A percentile compares a stretch with the other conserved stretches of the same genome.
These are phyloP conservation scores for Massarina eburnea DNA, from an alignment of 2,329 filamentous ascomycete species.

Conservation along the genomic window DNA sequence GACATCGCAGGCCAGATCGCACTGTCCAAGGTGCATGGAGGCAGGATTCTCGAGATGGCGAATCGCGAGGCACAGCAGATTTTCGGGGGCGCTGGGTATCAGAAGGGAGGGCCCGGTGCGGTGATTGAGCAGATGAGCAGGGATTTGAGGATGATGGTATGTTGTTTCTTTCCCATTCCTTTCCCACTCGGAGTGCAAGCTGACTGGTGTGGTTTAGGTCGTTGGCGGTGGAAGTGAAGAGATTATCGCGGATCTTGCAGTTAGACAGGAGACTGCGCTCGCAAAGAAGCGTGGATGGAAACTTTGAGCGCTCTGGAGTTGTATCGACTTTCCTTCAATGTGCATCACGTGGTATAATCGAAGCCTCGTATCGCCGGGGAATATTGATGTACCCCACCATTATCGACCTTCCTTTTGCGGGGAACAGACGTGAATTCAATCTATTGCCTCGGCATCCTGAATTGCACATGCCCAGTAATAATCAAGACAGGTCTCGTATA, in stretches of 20 bases:
- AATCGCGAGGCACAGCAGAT: slow-evolving; percentile 58
- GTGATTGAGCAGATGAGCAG: slow-evolving; percentile 57
- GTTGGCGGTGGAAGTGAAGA: slow-evolving; percentile 58
- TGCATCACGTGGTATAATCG: slow-evolving; percentile 2
- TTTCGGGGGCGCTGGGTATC: slow-evolving; percentile 57
- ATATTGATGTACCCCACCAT: neutral
- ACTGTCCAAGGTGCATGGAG: slow-evolving; percentile 53
- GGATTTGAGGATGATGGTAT: slow-evolving; percentile 57
- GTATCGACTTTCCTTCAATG: neutral
- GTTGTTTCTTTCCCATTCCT: slow-evolving; percentile 29
- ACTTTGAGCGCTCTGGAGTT: slow-evolving; percentile 26
- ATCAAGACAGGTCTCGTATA: neutral
- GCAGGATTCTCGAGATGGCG: slow-evolving; percentile 53
- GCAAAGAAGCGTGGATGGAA: slow-evolving; percentile 49
- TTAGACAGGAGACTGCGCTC: slow-evolving; percentile 51
- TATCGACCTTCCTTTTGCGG: neutral
- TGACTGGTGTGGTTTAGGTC: slow-evolving; percentile 26
- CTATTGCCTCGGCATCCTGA: neutral
- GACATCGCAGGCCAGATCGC: slow-evolving; percentile 45
- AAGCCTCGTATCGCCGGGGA: neutral
- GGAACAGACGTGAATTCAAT: neutral
- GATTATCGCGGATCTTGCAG: slow-evolving; percentile 55
- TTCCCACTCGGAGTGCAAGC: neutral
- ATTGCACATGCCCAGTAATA: neutral
- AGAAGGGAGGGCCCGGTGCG: slow-evolving; percentile 52